Conservation (phyloP, 495 filamentous ascomycete genomes). For the Bryoglossum gracile region DNA sequence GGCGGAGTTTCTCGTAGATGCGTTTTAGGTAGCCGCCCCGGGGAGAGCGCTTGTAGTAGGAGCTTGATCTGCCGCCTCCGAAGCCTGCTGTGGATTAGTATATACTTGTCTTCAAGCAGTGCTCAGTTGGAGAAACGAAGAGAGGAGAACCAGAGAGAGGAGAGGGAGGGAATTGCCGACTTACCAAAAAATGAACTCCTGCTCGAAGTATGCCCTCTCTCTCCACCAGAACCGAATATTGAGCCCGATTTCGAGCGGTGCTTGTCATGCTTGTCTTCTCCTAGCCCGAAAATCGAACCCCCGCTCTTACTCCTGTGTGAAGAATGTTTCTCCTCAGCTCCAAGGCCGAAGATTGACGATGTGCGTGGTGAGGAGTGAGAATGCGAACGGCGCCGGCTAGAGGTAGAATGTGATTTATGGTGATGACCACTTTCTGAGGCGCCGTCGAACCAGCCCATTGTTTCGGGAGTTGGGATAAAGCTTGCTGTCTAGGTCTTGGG, state of each 20-base stretch:
- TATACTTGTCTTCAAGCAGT: not conserved
- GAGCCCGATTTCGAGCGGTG: not conserved
- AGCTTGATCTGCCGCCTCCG: constrained; percentile 40
- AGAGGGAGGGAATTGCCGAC: not conserved
- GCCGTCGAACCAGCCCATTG: constrained; percentile 47
- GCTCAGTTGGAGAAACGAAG: not conserved
- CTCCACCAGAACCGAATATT: not conserved
- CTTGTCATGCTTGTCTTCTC: constrained; percentile 12
- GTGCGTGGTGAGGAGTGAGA: constrained; percentile 3
- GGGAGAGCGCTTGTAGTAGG: constrained; percentile 61
- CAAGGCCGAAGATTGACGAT: constrained; percentile 14
- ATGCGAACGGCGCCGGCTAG: not conserved
- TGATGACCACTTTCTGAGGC: constrained; percentile 19
- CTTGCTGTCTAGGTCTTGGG: not conserved
- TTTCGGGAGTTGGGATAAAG: too few species aligned
- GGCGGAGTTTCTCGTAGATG: constrained; percentile 61
- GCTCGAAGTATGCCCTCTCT: not conserved
- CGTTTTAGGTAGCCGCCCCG: constrained; percentile 68
- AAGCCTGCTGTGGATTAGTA: constrained; percentile 9
- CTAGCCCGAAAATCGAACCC: constrained; percentile 46
- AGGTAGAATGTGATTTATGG: constrained; percentile 13
- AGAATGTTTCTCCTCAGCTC: constrained; percentile 30
- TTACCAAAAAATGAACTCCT: not conserved
- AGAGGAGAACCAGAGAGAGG: not conserved
- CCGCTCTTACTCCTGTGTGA: too few species aligned